Percentiles rank a stretch among this genome's conserved stretches.
Evolutionary conservation across 345 rosid species (phyloP).

Genomic region (Eucalyptus fibrosa): DNA sequence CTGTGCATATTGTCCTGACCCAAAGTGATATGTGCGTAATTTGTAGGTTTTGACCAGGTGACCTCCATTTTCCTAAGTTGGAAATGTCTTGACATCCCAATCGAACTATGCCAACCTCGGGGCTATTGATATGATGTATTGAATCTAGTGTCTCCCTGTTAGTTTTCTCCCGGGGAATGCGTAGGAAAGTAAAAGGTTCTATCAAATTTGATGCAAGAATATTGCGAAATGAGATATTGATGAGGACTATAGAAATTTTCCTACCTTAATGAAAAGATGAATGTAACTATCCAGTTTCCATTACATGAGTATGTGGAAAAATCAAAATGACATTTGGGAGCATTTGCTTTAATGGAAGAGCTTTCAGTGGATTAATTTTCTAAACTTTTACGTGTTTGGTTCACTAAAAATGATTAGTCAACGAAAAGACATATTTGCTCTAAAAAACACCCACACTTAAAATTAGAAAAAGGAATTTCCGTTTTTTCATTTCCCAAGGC

Average conservation of each 20-base stretch:
- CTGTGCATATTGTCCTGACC: background rate
- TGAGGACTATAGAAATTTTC: background rate
- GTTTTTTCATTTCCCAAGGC: background rate
- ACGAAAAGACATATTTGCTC: fast-evolving
- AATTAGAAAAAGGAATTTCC: no score
- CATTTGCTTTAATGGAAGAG: background rate
- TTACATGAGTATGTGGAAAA: background rate
- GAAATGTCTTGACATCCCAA: background rate
- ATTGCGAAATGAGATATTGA: background rate
- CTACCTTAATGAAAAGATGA: background rate
- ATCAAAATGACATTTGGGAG: background rate
- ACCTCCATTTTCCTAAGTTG: background rate
- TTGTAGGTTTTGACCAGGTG: background rate
- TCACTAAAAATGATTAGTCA: background rate
- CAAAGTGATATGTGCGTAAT: background rate
- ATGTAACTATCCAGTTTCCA: background rate
- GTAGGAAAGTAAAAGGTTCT: background rate
- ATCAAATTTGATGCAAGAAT: background rate
- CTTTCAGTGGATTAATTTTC: no score
- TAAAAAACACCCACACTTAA: background rate
- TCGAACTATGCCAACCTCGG: background rate
- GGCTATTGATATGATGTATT: background rate
- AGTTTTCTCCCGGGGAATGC: background rate
- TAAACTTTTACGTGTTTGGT: background rate
- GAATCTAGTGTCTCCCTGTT: no score